Conservation (phyloP, 192 early-diverging fungal species). For the Lunasporangiospora selenospora region DNA sequence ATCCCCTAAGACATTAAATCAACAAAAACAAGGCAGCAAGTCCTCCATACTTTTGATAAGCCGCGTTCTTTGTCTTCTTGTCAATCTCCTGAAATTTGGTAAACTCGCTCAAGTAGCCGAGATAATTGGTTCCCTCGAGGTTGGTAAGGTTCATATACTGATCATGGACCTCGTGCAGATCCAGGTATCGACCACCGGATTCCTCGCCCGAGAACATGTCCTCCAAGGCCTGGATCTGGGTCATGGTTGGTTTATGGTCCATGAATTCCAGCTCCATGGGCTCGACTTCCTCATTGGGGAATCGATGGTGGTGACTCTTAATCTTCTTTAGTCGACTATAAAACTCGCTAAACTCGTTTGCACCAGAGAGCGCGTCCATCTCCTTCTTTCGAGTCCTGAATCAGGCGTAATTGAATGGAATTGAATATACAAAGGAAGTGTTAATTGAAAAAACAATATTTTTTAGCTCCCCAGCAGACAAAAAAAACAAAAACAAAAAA, state of each 20-base stretch:
- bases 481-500: too few relatives aligned
- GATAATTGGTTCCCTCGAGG: slow-evolving; percentile 66
- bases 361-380: slow-evolving; percentile 70
- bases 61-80: slow-evolving; percentile 61
- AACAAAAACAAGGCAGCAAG: not conserved
- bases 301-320: slow-evolving; percentile 80
- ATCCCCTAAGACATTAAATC: not conserved
- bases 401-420: too few relatives aligned
- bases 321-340: slow-evolving; percentile 83
- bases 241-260: slow-evolving; percentile 56
- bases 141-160: slow-evolving; percentile 85
- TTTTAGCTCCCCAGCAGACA: slow-evolving; percentile 4
- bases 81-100: slow-evolving; percentile 65
- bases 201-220: slow-evolving; percentile 96
- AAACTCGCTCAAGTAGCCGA: slow-evolving; percentile 72
- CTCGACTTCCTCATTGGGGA: slow-evolving; percentile 77
- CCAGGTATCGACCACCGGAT: slow-evolving; percentile 80
- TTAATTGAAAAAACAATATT: not conserved
- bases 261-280: slow-evolving; percentile 84
- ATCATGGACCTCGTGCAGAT: slow-evolving; percentile 81
- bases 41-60: slow-evolving; percentile 63
- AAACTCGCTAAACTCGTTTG: slow-evolving; percentile 82
- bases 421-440: not conserved
- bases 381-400: slow-evolving; percentile 70
- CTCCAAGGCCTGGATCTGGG: slow-evolving; percentile 67